phyloP scores from a whole-genome alignment of 768 basidiomycete genomes.

The Mrakia blollopis region DNA sequence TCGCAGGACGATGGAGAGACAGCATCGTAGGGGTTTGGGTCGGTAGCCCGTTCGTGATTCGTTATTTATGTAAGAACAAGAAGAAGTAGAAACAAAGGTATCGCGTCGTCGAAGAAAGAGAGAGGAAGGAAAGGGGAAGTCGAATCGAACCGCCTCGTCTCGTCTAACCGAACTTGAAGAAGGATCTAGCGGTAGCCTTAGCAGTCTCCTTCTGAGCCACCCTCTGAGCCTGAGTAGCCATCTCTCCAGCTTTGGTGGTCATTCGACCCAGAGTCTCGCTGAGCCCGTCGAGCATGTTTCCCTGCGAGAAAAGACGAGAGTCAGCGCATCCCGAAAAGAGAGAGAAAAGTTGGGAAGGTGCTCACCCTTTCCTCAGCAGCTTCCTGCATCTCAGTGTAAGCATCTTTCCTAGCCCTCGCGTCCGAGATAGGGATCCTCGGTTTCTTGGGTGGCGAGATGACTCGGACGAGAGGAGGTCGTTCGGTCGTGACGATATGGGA shows the following conservation, averaged over 20 bases:
- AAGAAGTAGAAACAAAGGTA: too few relatives aligned
- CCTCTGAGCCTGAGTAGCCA: constrained; percentile 11
- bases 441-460: not conserved
- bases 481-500: not conserved
- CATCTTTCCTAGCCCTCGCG: not conserved
- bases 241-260: not conserved
- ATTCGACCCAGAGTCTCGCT: constrained; percentile 18
- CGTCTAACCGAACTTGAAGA: constrained; percentile 8
- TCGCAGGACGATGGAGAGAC: too few relatives aligned
- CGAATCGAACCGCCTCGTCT: not conserved
- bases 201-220: constrained; percentile 18
- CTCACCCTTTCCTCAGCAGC: constrained; percentile 26
- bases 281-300: constrained; percentile 28
- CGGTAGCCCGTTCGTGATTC: too few relatives aligned
- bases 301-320: not conserved
- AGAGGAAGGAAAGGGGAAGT: too few relatives aligned
- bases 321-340: not conserved
- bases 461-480: not conserved
- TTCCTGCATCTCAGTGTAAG: constrained; percentile 26
- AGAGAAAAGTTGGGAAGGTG: not conserved
- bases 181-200: constrained; percentile 15
- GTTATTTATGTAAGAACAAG: too few relatives aligned
- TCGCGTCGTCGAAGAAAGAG: too few relatives aligned
- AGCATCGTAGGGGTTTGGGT: too few relatives aligned
- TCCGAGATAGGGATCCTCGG: not conserved